A percentile compares a stretch with the other conserved stretches of the same genome.
Evolutionary conservation across 306 rosid genomes (phyloP).

Genomic region (Sicyos edulis): DNA sequence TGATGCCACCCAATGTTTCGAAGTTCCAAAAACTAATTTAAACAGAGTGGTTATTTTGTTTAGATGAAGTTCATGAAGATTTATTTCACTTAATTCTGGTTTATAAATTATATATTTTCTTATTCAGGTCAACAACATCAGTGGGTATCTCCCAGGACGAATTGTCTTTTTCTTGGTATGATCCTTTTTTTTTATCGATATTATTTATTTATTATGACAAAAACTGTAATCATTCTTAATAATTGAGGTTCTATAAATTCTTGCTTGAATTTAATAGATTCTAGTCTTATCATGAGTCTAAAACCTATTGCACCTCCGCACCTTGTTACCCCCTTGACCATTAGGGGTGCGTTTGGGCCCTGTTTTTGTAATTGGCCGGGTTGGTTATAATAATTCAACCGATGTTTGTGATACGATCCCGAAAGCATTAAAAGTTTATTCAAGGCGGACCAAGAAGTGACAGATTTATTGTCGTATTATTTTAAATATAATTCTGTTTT

Average conservation of each 20-base stretch:
- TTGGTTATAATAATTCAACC: too few relatives aligned
- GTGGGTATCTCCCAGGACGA: slow-evolving; percentile 99
- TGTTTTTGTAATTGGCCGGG: too few relatives aligned
- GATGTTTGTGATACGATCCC: too few relatives aligned
- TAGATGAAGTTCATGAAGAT: background rate
- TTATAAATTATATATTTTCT: slow-evolving; percentile 26
- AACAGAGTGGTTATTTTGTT: slow-evolving; percentile 1
- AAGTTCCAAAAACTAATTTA: too few relatives aligned
- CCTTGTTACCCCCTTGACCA: background rate
- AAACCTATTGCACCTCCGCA: background rate
- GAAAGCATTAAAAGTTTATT: too few relatives aligned
- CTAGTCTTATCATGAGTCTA: background rate
- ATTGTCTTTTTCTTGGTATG: slow-evolving; percentile 95
- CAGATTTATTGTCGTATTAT: too few relatives aligned
- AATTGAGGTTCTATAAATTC: background rate
- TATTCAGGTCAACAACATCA: slow-evolving; percentile 90
- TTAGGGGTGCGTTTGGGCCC: background rate
- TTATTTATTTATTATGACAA: background rate
- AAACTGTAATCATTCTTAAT: slow-evolving; percentile 20
- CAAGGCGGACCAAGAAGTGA: too few relatives aligned
- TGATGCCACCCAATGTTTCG: too few relatives aligned
- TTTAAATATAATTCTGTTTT: too few relatives aligned
- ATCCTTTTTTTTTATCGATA: slow-evolving; percentile 21
- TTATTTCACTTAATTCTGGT: slow-evolving; percentile 14
- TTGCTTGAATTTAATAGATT: slow-evolving; percentile 4